phyloP scores from a whole-genome alignment of 163 green algal genomes.

The Chloroidium sp. region DNA sequence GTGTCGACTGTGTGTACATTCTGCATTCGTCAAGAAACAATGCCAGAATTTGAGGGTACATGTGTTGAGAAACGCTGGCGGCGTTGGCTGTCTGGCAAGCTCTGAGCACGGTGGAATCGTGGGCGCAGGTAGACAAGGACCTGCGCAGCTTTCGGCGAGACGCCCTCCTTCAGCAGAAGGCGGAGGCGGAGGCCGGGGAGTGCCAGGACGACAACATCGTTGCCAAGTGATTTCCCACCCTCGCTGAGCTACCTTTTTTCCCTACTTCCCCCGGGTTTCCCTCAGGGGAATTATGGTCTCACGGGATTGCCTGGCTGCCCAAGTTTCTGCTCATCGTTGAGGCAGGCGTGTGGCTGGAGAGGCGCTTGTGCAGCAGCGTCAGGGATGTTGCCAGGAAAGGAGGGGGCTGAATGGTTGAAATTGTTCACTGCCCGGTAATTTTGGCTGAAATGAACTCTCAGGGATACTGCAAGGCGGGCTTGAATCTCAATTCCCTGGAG shows the following conservation, averaged over 20 bases:
- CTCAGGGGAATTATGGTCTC: too few species aligned
- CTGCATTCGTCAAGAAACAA: not conserved
- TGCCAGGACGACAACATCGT: not conserved
- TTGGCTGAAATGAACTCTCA: too few species aligned
- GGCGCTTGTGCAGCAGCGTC: too few species aligned
- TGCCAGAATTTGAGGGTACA: not conserved
- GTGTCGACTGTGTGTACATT: not conserved
- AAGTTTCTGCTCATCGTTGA: too few species aligned
- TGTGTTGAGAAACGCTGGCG: not conserved
- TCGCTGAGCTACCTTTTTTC: not conserved
- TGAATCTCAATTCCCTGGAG: too few species aligned
- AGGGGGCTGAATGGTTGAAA: too few species aligned
- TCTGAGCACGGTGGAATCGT: not conserved
- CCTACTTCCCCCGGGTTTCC: too few species aligned
- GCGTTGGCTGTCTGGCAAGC: not conserved
- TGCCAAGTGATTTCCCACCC: not conserved
- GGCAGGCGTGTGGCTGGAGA: too few species aligned
- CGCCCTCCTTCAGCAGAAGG: not conserved
- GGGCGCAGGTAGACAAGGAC: not conserved
- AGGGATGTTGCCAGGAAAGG: too few species aligned
- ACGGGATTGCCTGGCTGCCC: too few species aligned
- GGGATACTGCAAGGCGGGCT: too few species aligned
- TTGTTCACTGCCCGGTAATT: too few species aligned
- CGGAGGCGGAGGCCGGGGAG: not conserved
- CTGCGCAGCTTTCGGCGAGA: not conserved